Evolutionary conservation across 192 early-diverging fungal genomes (phyloP).

Genomic region (Coemansia erecta): DNA sequence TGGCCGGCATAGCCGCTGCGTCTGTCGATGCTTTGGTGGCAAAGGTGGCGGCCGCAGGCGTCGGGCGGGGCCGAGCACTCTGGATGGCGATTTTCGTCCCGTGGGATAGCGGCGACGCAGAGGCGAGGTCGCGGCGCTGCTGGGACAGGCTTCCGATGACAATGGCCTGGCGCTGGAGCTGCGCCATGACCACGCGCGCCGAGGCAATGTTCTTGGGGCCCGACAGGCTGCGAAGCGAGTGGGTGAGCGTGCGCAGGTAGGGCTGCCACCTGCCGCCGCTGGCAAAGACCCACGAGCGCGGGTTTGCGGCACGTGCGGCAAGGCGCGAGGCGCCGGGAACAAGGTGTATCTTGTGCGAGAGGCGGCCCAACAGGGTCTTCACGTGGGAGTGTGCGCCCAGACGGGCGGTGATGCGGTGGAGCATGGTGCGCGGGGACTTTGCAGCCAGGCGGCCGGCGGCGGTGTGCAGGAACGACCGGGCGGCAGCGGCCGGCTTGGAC

Average conservation of each 20-base stretch:
- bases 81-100: constrained; percentile 2
- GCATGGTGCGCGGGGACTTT: constrained; percentile 14
- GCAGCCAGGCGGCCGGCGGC: constrained; percentile 18
- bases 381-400: constrained; percentile 6
- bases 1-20: not conserved
- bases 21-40: not conserved
- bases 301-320: not conserved
- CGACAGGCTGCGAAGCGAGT: constrained; percentile 19
- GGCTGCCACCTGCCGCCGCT: constrained; percentile 46
- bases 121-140: constrained; percentile 33
- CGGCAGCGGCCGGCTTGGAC: not conserved
- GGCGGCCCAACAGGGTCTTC: constrained; percentile 9
- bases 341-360: constrained; percentile 3
- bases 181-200: constrained; percentile 24
- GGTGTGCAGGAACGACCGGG: constrained; percentile 1
- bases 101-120: constrained; percentile 3
- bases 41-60: not conserved
- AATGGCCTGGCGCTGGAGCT: constrained; percentile 36
- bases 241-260: constrained; percentile 19
- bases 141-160: constrained; percentile 23
- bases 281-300: constrained; percentile 28
- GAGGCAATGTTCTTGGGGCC: constrained; percentile 6
- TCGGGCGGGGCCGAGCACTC: not conserved
- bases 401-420: constrained; percentile 8
- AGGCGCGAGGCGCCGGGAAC: constrained; percentile 12